Base-by-base conservation (phyloP, 2,329 filamentous ascomycete species). In the Herpotrichia juniperi region DNA sequence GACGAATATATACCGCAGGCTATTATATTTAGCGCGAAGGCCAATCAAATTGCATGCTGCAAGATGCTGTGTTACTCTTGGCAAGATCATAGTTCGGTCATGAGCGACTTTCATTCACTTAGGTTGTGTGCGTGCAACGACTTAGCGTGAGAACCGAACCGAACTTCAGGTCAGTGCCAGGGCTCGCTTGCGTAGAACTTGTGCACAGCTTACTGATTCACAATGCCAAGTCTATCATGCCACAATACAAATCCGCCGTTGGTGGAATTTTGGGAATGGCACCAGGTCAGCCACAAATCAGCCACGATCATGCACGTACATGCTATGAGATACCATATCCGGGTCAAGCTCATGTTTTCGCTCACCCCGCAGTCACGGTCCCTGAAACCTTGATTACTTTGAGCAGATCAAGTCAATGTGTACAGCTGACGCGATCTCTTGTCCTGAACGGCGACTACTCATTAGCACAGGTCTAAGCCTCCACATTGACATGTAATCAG, bases 231-330 rank as follows among this genome's bases (percentile, higher is more conserved):
- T n/a, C n/a, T n/a, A n/a, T n/a, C n/a, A n/a, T n/a, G n/a, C n/a
- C n/a, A n/a, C n/a, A n/a, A n/a, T n/a, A 25, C 26, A 30, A 7
- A 14, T 12, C n/a, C 12, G 17, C 14, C 19, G 39, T 25, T n/a
- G 22, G 30, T n/a, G n/a, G 26, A 26, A 11, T 31, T 44, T 44
- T 28, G 26, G 8, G 5, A 17, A 9, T 24, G 26, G 21, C 12
- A 6, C n/a, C 30, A 28, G 16, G 22, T 22, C 31, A 49, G 46
- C 46, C 46, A 49, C 46, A n/a, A n/a, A 22, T 49, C 12, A 24
- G n/a, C 12, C 43, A 37, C 46, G 26, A 22, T 26, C 35, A 37
- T 4, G 35, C 24, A 19, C 5, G 21, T 31, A 40, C 16, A 42
- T 17, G 6, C 4, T 6, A 43, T 25, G 19, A 16, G 14, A 25